Conservation (phyloP, 1,139 yeast species). For the Candida dubliniensis region DNA sequence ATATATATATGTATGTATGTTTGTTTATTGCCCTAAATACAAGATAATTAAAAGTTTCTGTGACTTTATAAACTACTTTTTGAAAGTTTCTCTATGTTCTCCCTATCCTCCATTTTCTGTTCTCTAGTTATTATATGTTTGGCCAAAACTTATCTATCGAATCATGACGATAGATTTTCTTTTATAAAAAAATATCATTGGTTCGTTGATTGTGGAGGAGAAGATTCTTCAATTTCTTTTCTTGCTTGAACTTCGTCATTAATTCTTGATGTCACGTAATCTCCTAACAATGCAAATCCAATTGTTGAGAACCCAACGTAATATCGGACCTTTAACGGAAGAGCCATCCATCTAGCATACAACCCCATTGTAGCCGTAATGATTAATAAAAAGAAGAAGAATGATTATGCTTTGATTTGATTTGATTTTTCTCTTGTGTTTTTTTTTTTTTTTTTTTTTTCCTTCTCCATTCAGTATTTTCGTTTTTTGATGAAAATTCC, state of each 20-base stretch:
- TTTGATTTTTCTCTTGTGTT: neutral
- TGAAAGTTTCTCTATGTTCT: too few relatives aligned
- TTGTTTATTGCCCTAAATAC: too few relatives aligned
- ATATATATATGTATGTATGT: too few relatives aligned
- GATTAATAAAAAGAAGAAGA: neutral
- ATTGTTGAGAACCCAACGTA: conserved; percentile 57
- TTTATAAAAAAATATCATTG: conserved; percentile 1
- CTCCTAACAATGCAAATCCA: conserved; percentile 52
- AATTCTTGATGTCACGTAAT: conserved; percentile 46
- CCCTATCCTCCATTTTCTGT: too few relatives aligned
- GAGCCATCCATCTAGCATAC: conserved; percentile 47
- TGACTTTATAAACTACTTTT: too few relatives aligned
- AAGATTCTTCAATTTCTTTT: conserved; percentile 10
- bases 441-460: conserved; percentile 2
- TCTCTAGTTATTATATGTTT: too few relatives aligned
- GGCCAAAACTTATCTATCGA: too few relatives aligned
- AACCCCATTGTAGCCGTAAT: conserved; percentile 31
- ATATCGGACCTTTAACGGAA: conserved; percentile 52
- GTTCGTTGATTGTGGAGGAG: neutral
- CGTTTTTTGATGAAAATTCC: neutral
- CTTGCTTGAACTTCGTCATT: conserved; percentile 41
- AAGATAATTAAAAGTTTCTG: too few relatives aligned
- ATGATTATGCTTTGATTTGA: neutral
- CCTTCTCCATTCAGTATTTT: neutral
- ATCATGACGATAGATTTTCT: neutral